A percentile compares a stretch with the other conserved stretches of the same genome.
These are phyloP conservation scores for Scheffersomyces cryptocercus DNA, from an alignment of 1,139 yeast species.

Conservation along the genomic window DNA sequence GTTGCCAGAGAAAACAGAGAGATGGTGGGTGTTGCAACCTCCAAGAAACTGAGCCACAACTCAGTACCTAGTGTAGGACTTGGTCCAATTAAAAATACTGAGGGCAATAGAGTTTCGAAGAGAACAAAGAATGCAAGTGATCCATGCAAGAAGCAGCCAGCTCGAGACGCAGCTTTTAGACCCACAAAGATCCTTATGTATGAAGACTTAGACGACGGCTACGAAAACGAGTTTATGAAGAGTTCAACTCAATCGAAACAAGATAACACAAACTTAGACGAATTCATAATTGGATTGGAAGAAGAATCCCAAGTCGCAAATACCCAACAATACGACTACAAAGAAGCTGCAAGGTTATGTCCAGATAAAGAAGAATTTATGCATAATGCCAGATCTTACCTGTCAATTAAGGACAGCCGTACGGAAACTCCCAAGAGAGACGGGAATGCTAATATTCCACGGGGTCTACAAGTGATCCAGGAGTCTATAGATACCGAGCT, in stretches of 20 bases:
- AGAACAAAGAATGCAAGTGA: not conserved
- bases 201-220: constrained; percentile 28
- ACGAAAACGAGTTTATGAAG: constrained; percentile 24
- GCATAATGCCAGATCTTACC: not conserved
- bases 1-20: constrained; percentile 6
- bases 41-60: constrained; percentile 4
- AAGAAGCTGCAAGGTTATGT: not conserved
- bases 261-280: not conserved
- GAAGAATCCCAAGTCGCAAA: not conserved
- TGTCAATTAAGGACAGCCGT: no score
- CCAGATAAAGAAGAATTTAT: no score
- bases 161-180: not conserved
- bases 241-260: constrained; percentile 1
- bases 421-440: constrained; percentile 1
- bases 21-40: constrained; percentile 11
- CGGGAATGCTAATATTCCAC: not conserved
- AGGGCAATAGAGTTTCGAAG: not conserved
- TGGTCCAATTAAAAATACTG: not conserved
- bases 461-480: not conserved
- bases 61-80: not conserved
- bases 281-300: constrained; percentile 3
- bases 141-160: not conserved
- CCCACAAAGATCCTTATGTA: constrained; percentile 5
- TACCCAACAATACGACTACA: not conserved
- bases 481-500: not conserved